Conservation (phyloP, 371 early-diverging fungal genomes). For the Mortierella sp. region DNA sequence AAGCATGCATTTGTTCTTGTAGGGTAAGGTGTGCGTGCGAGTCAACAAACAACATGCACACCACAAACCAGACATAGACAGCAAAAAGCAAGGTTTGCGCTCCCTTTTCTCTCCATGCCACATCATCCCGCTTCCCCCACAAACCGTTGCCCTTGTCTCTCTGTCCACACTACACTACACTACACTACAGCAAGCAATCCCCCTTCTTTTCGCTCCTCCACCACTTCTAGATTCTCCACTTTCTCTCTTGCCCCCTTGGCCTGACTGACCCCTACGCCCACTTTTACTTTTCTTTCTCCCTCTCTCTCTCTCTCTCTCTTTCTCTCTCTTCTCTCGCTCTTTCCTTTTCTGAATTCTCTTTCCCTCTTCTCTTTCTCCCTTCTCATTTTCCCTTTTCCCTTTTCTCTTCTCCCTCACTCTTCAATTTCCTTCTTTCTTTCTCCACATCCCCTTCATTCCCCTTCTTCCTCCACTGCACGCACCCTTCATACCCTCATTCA, state of each 20-base stretch:
- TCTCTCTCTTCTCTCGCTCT: neutral
- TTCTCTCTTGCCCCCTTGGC: neutral
- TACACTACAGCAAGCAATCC: too few species aligned
- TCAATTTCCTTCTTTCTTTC: neutral
- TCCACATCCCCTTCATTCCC: neutral
- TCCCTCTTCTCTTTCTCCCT: neutral
- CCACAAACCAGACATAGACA: neutral
- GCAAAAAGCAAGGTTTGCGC: neutral
- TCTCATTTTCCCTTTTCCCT: neutral
- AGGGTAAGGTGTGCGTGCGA: neutral
- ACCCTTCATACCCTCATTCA: neutral
- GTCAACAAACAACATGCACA: neutral
- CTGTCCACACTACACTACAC: neutral
- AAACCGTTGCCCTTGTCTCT: neutral
- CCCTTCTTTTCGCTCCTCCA: neutral
- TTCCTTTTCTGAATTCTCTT: neutral
- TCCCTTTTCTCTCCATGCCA: neutral
- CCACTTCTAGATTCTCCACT: neutral
- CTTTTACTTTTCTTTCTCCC: neutral
- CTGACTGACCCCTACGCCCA: neutral
- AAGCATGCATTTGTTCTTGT: neutral
- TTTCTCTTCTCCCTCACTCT: neutral
- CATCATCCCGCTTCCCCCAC: neutral
- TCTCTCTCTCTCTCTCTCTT: neutral
- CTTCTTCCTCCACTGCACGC: neutral